phyloP scores from a whole-genome alignment of 441 rosid genomes.

The Bocquillonia castaneifolia region DNA sequence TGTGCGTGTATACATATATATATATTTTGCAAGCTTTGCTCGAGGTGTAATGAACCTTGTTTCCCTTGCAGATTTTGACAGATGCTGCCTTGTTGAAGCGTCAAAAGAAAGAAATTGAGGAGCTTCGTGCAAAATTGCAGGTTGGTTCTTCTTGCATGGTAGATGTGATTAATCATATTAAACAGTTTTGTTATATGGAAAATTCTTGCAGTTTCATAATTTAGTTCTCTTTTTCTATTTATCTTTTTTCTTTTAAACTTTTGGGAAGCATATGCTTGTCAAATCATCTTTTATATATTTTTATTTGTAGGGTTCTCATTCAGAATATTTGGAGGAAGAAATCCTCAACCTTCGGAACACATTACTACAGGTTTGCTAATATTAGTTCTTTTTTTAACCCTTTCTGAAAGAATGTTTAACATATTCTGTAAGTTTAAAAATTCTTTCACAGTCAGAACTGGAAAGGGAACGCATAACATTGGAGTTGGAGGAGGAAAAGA shows the following conservation, averaged over 20 bases:
- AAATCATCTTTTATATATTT: background rate
- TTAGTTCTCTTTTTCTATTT: background rate
- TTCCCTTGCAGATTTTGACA: conserved; percentile 59
- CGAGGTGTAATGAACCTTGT: conserved; percentile 20
- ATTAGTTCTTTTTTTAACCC: conserved; percentile 19
- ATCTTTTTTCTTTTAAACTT: conserved; percentile 4
- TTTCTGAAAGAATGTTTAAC: conserved; percentile 11
- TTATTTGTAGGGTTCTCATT: conserved; percentile 90
- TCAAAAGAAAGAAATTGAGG: conserved; percentile 96
- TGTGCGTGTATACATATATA: no score
- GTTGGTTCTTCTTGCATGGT: conserved; percentile 27
- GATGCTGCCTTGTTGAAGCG: conserved; percentile 97
- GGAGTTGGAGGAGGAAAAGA: conserved; percentile 96
- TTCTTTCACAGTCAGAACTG: conserved; percentile 62
- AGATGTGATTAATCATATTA: background rate
- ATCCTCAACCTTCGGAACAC: conserved; percentile 88
- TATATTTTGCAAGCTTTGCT: no score
- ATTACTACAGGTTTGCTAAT: conserved; percentile 62
- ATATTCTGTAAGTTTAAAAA: conserved; percentile 18
- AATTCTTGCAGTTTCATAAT: background rate
- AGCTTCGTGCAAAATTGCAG: conserved; percentile 88
- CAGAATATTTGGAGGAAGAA: conserved; percentile 87
- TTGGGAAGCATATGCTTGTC: background rate
- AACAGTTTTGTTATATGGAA: background rate
- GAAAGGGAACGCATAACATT: conserved; percentile 91